Conservation (phyloP, 176 grass and related monocot genomes). For the Triticum dicoccoides region DNA sequence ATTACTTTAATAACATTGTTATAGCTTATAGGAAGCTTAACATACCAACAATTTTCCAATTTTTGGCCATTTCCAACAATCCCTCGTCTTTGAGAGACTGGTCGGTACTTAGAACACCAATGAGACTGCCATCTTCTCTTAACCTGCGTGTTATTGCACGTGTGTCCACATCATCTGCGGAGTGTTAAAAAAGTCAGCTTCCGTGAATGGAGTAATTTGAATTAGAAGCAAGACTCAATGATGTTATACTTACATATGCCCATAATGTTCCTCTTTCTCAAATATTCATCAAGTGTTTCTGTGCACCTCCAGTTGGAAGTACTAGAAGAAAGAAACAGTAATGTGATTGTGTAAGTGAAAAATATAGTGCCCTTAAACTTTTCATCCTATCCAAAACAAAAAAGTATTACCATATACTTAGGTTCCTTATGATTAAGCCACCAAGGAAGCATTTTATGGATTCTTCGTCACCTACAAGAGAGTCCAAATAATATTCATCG, state of each 20-base stretch:
- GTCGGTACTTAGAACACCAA: slow-evolving; percentile 89
- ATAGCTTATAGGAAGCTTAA: slow-evolving; percentile 8
- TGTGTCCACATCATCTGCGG: slow-evolving; percentile 86
- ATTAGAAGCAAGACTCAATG: background rate
- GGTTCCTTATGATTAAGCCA: slow-evolving; percentile 46
- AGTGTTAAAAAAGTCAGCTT: slow-evolving; percentile 20
- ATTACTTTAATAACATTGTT: background rate
- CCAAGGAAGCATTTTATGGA: slow-evolving; percentile 82
- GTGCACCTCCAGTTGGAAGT: slow-evolving; percentile 90
- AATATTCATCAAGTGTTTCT: slow-evolving; percentile 85
- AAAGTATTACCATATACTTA: slow-evolving; percentile 74
- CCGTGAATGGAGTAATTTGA: background rate
- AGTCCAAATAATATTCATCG: background rate
- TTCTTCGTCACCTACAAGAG: slow-evolving; percentile 81
- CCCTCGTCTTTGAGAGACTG: slow-evolving; percentile 68
- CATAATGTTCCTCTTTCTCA: slow-evolving; percentile 89
- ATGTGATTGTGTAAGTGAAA: background rate
- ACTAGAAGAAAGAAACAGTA: slow-evolving; percentile 39
- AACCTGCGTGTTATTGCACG: slow-evolving; percentile 85
- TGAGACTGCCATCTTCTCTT: slow-evolving; percentile 96
- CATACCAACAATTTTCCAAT: slow-evolving; percentile 96
- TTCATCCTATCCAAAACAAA: background rate
- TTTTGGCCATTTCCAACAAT: slow-evolving; percentile 70
- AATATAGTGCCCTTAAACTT: slow-evolving; percentile 6
- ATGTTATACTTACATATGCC: slow-evolving; percentile 75